Evolutionary conservation across 139 green algal genomes (phyloP).

Genomic region (Chlamydomonas applanata): DNA sequence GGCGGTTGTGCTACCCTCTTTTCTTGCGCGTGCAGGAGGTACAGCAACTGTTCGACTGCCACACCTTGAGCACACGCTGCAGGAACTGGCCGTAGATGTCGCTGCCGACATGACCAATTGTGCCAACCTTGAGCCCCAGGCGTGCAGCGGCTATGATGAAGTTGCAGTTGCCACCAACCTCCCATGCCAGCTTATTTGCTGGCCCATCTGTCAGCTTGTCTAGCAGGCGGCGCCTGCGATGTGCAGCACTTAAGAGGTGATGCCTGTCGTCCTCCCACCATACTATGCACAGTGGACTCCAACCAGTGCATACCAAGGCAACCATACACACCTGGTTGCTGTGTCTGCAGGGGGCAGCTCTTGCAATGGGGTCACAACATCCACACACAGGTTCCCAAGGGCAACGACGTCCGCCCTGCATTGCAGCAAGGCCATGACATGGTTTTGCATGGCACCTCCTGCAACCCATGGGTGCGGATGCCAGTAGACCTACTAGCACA

Average conservation of each 20-base stretch:
- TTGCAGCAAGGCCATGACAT: too few relatives aligned
- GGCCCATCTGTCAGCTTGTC: conserved; percentile 44
- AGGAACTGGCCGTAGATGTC: conserved; percentile 87
- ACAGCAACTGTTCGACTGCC: background rate
- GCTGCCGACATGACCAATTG: conserved; percentile 73
- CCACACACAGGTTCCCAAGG: conserved; percentile 87
- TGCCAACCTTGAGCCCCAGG: conserved; percentile 71
- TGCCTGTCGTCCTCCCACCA: too few relatives aligned
- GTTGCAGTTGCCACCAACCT: conserved; percentile 89
- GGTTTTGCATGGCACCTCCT: too few relatives aligned
- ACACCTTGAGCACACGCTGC: conserved; percentile 64
- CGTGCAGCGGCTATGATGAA: conserved; percentile 87
- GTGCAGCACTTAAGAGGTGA: too few relatives aligned
- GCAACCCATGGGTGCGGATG: too few relatives aligned
- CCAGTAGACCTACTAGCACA: too few relatives aligned
- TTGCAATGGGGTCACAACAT: conserved; percentile 66
- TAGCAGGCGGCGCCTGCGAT: conserved; percentile 38
- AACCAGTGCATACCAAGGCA: too few relatives aligned
- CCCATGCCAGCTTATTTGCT: conserved; percentile 37
- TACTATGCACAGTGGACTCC: too few relatives aligned
- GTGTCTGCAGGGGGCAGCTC: conserved; percentile 49
- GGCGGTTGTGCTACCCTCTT: too few relatives aligned
- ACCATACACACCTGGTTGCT: background rate
- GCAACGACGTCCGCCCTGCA: conserved; percentile 60
- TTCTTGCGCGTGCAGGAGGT: too few relatives aligned